These are phyloP conservation scores for Dictyostelium discoideum DNA, from an alignment of 78 protist genomes.

Conservation along the genomic window DNA sequence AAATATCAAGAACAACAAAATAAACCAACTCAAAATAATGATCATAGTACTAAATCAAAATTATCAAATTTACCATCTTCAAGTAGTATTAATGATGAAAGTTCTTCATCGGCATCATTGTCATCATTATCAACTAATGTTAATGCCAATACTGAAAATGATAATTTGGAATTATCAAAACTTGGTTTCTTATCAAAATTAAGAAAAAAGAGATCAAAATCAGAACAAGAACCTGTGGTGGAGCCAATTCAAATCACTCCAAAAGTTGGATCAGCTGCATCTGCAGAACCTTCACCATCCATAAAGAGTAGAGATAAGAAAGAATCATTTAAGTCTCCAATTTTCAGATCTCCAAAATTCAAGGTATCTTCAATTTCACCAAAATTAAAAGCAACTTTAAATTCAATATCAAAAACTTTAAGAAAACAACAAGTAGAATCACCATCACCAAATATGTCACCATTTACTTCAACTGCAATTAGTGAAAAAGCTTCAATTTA, in stretches of 20 bases:
- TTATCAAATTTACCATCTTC: neutral
- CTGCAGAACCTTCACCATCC: neutral
- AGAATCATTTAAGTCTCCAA: neutral
- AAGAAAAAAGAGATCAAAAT: neutral
- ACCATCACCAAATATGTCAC: neutral
- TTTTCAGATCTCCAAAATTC: neutral
- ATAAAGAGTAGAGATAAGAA: neutral
- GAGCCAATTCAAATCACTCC: neutral
- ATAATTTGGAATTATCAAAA: neutral
- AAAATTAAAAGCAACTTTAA: constrained; percentile 1
- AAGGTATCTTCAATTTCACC: constrained; percentile 26
- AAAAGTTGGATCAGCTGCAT: neutral
- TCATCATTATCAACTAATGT: too few relatives aligned
- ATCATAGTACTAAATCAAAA: neutral
- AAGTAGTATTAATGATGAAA: neutral
- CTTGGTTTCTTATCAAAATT: constrained; percentile 6
- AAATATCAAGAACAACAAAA: neutral
- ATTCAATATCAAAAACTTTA: neutral
- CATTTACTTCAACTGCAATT: neutral
- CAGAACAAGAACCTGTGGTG: too few relatives aligned
- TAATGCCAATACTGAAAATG: neutral
- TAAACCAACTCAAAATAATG: neutral
- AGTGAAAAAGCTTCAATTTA: constrained; percentile 15
- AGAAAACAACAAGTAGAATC: neutral
- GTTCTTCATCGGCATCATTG: neutral